These are phyloP conservation scores for Xylaria digitata DNA, from an alignment of 2,329 filamentous ascomycete genomes.

Conservation along the genomic window DNA sequence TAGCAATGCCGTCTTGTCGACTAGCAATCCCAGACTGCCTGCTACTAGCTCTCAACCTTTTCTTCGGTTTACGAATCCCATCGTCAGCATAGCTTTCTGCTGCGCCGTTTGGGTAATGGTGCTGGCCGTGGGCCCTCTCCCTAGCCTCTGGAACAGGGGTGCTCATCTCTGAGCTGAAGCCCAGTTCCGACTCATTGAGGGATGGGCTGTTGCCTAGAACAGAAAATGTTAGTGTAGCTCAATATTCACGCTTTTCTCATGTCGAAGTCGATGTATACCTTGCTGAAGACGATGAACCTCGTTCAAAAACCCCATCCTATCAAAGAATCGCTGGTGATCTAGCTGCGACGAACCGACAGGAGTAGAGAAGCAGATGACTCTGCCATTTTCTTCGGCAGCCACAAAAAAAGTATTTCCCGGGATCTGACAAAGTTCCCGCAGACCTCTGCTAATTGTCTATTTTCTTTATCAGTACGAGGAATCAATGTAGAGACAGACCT, in stretches of 20 bases:
- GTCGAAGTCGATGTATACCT: constrained; percentile 50
- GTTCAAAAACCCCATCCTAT: constrained; percentile 55
- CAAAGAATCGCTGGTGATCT: constrained; percentile 59
- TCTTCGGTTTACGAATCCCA: constrained; percentile 50
- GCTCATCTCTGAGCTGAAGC: constrained; percentile 32
- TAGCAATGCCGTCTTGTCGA: constrained; percentile 55
- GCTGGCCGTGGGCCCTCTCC: constrained; percentile 34
- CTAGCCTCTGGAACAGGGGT: constrained; percentile 34
- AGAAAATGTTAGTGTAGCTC: constrained; percentile 10
- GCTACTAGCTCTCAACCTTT: constrained; percentile 46
- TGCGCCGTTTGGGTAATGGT: neutral
- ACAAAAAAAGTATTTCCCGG: constrained; percentile 64
- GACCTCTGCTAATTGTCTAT: constrained; percentile 63
- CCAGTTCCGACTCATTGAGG: constrained; percentile 37
- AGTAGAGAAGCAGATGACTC: constrained; percentile 54
- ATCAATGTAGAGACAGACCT: neutral
- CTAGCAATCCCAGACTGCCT: constrained; percentile 42
- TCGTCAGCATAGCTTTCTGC: constrained; percentile 46
- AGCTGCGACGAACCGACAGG: constrained; percentile 42
- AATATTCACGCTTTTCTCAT: neutral
- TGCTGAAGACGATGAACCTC: constrained; percentile 54
- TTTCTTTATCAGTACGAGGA: constrained; percentile 34
- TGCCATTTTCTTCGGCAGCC: constrained; percentile 60
- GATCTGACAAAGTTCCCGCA: constrained; percentile 65
- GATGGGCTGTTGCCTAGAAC: constrained; percentile 13